Base-by-base conservation (phyloP, 2,329 filamentous ascomycete genomes). In the Penicillium thymicola region DNA sequence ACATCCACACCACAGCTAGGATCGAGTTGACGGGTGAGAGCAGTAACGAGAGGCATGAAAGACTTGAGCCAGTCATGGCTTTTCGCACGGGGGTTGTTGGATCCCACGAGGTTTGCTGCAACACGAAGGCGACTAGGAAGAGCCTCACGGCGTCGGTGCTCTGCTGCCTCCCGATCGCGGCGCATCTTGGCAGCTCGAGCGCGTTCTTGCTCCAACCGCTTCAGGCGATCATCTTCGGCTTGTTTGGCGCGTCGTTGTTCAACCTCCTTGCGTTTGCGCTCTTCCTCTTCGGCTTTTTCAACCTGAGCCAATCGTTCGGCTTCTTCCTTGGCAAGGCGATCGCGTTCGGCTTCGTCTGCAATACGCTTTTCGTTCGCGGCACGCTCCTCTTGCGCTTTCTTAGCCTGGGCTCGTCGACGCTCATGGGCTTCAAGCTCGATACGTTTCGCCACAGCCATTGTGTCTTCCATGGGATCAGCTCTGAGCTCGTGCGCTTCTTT, bases 31-130 rank as follows among this genome's bases (percentile, higher is more conserved):
- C 65, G 63, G 8, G 75, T 78, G 41, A 70, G 70, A 9, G 74
- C 78, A 21, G 76, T 78, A 34, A 75, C 75, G 21, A 81, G 62
- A 23, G 78, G 78, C 64, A 79, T 72, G 62, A 79, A 79, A 47
- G 75, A 75, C 50, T 69, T 71, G 36, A 80, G 69, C 74, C 78
- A 79, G 23, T 68, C 64, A 52, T 73, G 70, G 50, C 69, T 76
- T 59, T 71, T 74, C n/a, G 75, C 76, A 47, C 67, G 67, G 1
- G 74, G 67, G 47, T 79, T 72, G 45, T 76, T 75, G 16, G 72
- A 72, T 52, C 76, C 76, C 38, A 79, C 71, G 23, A 79, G 68
- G 38, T 78, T 71, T 4, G 78, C 78, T 43, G 76, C 74, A 49
- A 72, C 68, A 38, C 76, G 74, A 50, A 81, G 73, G 38, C 76